A percentile compares a stretch with the other conserved stretches of the same genome.
These are phyloP conservation scores for Aspergillus sclerotioniger DNA, from an alignment of 495 filamentous ascomycete species.

Conservation along the genomic window DNA sequence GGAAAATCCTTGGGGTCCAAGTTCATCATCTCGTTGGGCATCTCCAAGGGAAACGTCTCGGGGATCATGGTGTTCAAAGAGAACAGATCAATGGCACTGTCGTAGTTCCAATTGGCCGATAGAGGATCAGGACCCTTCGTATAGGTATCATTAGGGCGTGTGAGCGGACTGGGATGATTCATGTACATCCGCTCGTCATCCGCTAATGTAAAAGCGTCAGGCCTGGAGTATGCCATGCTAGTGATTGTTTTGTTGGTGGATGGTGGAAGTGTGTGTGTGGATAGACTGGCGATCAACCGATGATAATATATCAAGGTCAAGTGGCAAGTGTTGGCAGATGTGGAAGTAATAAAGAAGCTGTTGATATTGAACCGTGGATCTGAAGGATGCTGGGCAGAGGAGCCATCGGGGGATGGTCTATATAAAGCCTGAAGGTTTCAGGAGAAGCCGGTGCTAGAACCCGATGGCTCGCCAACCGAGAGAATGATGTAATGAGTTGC, in stretches of 20 bases:
- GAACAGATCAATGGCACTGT: constrained; percentile 43
- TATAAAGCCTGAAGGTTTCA: constrained; percentile 13
- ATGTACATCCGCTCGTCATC: constrained; percentile 17
- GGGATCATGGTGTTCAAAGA: constrained; percentile 37
- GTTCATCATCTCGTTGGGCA: constrained; percentile 32
- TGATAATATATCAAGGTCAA: constrained; percentile 4
- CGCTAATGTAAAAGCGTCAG: constrained; percentile 12
- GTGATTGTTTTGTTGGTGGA: constrained; percentile 2
- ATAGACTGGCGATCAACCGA: constrained; percentile 1
- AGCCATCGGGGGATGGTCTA: constrained; percentile 7
- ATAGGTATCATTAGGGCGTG: constrained; percentile 14
- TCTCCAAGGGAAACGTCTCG: constrained; percentile 35
- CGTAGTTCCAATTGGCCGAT: constrained; percentile 45
- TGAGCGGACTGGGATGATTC: constrained; percentile 14
- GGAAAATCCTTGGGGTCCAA: constrained; percentile 39
- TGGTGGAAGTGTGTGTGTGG: not conserved
- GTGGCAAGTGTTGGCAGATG: constrained; percentile 5
- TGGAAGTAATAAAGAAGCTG: not conserved
- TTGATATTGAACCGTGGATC: constrained; percentile 17
- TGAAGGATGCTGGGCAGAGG: constrained; percentile 3
- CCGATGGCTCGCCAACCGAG: constrained; percentile 3
- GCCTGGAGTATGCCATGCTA: constrained; percentile 13
- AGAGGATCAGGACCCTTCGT: constrained; percentile 31
- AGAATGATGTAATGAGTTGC: constrained; percentile 16
- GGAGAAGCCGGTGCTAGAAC: not conserved